A percentile compares a stretch with the other conserved stretches of the same genome.
Conservation (phyloP, 2,329 filamentous ascomycete genomes). For the Colletotrichum spaethianum region DNA sequence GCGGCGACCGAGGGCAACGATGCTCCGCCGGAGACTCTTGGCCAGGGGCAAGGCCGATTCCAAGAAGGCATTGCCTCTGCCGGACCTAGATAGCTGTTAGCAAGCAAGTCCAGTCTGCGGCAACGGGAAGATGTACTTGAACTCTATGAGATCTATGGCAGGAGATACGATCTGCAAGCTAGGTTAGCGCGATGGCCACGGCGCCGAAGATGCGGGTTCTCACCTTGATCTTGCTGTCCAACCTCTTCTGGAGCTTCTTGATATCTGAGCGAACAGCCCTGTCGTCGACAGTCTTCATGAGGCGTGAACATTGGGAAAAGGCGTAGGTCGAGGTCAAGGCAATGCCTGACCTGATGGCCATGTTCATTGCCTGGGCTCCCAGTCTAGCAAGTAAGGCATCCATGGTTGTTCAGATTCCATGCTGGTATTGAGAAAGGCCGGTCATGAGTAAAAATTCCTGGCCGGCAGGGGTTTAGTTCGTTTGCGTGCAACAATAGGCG, state of each 20-base stretch:
- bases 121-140: constrained; percentile 72
- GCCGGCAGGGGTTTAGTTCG: constrained; percentile 1
- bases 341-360: constrained; percentile 90
- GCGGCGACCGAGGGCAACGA: constrained; percentile 82
- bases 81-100: constrained; percentile 58
- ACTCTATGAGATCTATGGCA: constrained; percentile 91
- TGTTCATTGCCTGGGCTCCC: constrained; percentile 85
- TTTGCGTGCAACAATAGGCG: neutral
- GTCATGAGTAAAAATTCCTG: neutral
- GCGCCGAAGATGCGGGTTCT: constrained; percentile 40
- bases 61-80: constrained; percentile 71
- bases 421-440: constrained; percentile 12
- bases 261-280: constrained; percentile 78
- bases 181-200: neutral
- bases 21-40: constrained; percentile 86
- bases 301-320: constrained; percentile 83
- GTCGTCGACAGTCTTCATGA: constrained; percentile 84
- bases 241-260: constrained; percentile 76
- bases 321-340: constrained; percentile 88
- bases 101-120: neutral
- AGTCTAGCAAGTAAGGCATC: constrained; percentile 72
- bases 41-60: constrained; percentile 89
- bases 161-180: constrained; percentile 82
- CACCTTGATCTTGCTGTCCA: constrained; percentile 89
- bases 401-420: constrained; percentile 66